A percentile compares a stretch with the other conserved stretches of the same genome.
phyloP scores from a whole-genome alignment of 2,329 filamentous ascomycete species.

The Epichloe bromicola region DNA sequence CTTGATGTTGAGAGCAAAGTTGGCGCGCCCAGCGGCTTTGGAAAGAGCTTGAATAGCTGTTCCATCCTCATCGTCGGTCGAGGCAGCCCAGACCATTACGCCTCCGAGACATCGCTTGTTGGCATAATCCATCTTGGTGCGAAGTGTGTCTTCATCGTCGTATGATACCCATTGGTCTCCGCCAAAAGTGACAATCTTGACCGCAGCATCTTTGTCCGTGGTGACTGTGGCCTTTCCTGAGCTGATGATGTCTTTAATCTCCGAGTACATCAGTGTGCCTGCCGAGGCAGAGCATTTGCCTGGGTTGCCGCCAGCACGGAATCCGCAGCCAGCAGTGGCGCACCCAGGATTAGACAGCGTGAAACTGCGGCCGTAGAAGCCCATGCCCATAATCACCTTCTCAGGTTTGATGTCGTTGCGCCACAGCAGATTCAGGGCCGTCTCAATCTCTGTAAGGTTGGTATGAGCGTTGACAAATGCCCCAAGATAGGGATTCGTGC shows the following conservation, averaged over 20 bases:
- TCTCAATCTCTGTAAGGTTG: constrained; percentile 32
- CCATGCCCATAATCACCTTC: constrained; percentile 30
- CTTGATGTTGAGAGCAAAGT: too few relatives aligned
- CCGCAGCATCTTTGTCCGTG: neutral
- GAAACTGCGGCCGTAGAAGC: constrained; percentile 26
- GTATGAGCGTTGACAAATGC: constrained; percentile 25
- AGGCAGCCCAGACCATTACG: constrained; percentile 12
- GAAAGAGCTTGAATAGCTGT: too few relatives aligned
- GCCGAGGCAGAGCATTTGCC: neutral
- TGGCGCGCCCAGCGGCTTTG: too few relatives aligned
- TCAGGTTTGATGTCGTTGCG: constrained; percentile 25
- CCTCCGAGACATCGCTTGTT: constrained; percentile 14
- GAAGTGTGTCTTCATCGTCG: constrained; percentile 18
- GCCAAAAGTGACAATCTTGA: constrained; percentile 12
- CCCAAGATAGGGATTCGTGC: neutral
- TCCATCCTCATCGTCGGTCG: too few relatives aligned
- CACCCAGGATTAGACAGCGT: constrained; percentile 7
- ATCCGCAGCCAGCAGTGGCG: constrained; percentile 12
- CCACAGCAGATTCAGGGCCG: constrained; percentile 32
- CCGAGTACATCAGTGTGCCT: neutral
- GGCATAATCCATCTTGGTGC: constrained; percentile 15
- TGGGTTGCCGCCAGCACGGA: neutral
- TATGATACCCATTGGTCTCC: constrained; percentile 16
- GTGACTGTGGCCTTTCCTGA: neutral
- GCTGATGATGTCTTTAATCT: neutral